Evolutionary conservation across 73 alveolate genomes (phyloP), one percentile per base, ranked within the genome.

Genomic region (Paramecium tetraurelia): DNA sequence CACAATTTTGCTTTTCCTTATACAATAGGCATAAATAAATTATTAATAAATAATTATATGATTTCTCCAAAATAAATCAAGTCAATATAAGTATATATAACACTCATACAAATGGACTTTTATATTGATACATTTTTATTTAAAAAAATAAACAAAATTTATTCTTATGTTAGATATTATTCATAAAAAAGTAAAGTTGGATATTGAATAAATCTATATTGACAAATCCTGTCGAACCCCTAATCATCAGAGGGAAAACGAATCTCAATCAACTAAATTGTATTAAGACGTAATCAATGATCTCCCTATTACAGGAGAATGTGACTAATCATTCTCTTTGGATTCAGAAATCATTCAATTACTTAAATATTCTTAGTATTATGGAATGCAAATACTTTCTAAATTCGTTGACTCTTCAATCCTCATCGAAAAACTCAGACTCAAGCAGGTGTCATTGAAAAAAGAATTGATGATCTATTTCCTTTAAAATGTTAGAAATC

Each of bases 1-100:
- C 94, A 89, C 58, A 89, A 71, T 85, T 89, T 89, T 35, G 94
- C 92, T 44, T 71, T 58, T 72, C 94, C 94, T 71, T 89, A 75
- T 41, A 70, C 75, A 88, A 89, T 68, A 36, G 94, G 94, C 94
- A 89, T 89, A 53, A 53, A 53, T 53, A 53, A 53, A 53, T 53
- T 53, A 53, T 53, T 53, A 53, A 53, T 53, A 53, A 53, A 53
- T 53, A 53, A 53, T 53, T 53, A 53, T 53, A 53, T 53, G 69
- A 53, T 53, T 53, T 53, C 69, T 18, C 5, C 69, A 18, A 53
- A n/a, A 53, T 53, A 18, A 53, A 18, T 53, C 69, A 53, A 53
- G 69, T 53, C 33, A 53, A 0, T 53, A 53, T 53, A 53, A 5
- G 69, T 53, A 53, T 53, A 16, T 53, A 53, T 53, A 18, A 16